Evolutionary conservation across 495 filamentous ascomycete species (phyloP), one percentile per base, ranked within the genome.

Genomic region (Choiromyces venosus): DNA sequence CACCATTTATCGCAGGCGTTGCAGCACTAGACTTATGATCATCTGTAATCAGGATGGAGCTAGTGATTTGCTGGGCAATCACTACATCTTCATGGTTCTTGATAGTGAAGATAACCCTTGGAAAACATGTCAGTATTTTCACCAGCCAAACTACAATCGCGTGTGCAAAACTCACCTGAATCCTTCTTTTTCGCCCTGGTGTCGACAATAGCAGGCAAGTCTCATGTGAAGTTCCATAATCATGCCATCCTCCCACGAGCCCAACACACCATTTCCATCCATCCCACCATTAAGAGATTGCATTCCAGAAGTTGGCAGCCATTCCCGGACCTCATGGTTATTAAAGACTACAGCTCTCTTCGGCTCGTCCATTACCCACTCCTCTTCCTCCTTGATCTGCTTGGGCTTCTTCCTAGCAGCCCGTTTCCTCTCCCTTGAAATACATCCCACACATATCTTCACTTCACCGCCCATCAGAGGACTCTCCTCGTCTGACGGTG

Each of bases 131-230:
- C 73, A 68, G 71, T 66, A 72, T 35, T 52, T 39, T 69, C 69
- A 40, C 39, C 33, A 68, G 35, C 66, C 61, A 61, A 36, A 35
- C 40, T 39, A 36, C 44, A 40, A 37, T 67, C 42, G 21, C 38
- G 36, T 56, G 39, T 71, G 67, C 65, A 82, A 56, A 66, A 40
- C 86, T 72, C 81, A 87, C 84, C 92, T 91, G 77, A 96, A 98
- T 3, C 94, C 94, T 70, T 89, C 83, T 80, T 97, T 97, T 83
- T 98, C 94, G 46, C 88, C 87, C 72, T 97, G 94, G 81, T 98
- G 94, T 4, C 94, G 89, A 82, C 94, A 97, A 83, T 98, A 98
- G 82, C 94, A 98, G 6, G 93, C 92, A 77, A 98, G 96, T n/a
- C 94, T 88, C 93, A 98, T 97, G 8, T 93, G 92, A 10, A 90